These are phyloP conservation scores for Podospora australis DNA, from an alignment of 495 filamentous ascomycete species.

Conservation along the genomic window DNA sequence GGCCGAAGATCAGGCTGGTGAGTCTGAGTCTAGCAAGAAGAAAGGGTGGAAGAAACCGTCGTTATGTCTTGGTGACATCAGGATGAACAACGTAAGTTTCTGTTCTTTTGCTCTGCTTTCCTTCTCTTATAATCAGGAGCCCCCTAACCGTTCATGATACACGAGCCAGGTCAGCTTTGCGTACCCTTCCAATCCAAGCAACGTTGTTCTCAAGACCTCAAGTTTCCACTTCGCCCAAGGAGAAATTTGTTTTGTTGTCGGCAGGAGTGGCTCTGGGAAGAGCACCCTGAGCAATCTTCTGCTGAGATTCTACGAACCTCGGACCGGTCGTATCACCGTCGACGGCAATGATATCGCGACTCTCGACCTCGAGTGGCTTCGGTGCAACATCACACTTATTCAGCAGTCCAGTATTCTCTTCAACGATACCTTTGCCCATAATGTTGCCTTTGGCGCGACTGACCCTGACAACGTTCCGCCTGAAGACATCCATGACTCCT, in stretches of 20 bases:
- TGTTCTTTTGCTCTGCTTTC: too few relatives aligned
- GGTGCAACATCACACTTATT: slow-evolving; percentile 71
- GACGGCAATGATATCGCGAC: slow-evolving; percentile 58
- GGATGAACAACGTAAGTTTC: slow-evolving; percentile 59
- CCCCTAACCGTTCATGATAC: too few relatives aligned
- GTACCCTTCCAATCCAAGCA: slow-evolving; percentile 69
- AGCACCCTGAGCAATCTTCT: slow-evolving; percentile 81
- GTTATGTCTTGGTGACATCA: slow-evolving; percentile 58
- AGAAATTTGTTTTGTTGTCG: slow-evolving; percentile 75
- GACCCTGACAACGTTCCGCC: slow-evolving; percentile 42
- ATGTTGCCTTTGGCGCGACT: slow-evolving; percentile 68
- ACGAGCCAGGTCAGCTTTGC: slow-evolving; percentile 81
- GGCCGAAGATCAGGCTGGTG: slow-evolving; percentile 8
- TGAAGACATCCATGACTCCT: slow-evolving; percentile 53
- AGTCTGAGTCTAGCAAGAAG: slow-evolving; percentile 19
- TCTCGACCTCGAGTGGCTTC: slow-evolving; percentile 66
- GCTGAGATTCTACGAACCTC: slow-evolving; percentile 65
- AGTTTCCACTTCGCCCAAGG: slow-evolving; percentile 65
- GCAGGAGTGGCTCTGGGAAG: slow-evolving; percentile 86
- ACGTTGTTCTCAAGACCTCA: slow-evolving; percentile 49
- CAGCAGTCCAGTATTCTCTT: slow-evolving; percentile 82
- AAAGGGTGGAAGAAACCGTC: slow-evolving; percentile 13
- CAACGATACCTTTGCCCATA: slow-evolving; percentile 71
- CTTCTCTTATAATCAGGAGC: slow-evolving; percentile 45
- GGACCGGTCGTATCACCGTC: slow-evolving; percentile 58